Evolutionary conservation across 164 flowering plant genomes (phyloP), one percentile per base, ranked within the genome.

Genomic region (Piper longum): DNA sequence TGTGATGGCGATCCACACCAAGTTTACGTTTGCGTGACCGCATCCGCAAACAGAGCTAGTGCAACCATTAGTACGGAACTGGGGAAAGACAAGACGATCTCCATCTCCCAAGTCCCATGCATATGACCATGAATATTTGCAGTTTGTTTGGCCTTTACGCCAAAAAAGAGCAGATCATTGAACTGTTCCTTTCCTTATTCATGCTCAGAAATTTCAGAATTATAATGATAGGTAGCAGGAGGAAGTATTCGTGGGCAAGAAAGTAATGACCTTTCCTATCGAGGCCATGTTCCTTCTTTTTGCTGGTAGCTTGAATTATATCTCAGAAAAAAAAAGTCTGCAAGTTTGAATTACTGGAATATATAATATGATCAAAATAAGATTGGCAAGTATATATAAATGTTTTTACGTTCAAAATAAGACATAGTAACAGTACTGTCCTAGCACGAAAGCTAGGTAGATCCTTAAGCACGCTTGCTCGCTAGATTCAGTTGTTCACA

Each of bases 171-270:
- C 12, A 57, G 41, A 14, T 13, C 36, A 0, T 26, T 2, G 14
- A 57, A 57, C 60, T 57, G 60, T 57, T 57, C 41, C 36, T 57
- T 57, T 57, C 36, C 60, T 41, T 26, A 26, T 7, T 57, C 8
- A 16, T 18, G 26, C 36, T 26, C 36, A 26, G 36, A 26, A 26
- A 26, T 3, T 14, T 48, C 41, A 26, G 60, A 26, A 57, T 26
- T 26, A 8, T 41, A 57, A 57, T 57, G 60, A 57, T 57, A 42
- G 14, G 36, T 57, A 41, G 41, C 39, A 36, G 60, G 8, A 4
- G 41, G 41, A 18, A 36, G 42, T 11, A 12, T 18, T 57, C 36
- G 2, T 26, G 36, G 36, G 36, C 36, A 26, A 41, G 1, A 39
- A 3, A 17, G 7, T 26, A 57, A 5, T 5, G 48, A 5, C 48